Evolutionary conservation across 208 protist species (phyloP), one percentile per base, ranked within the genome.

Genomic region (Balamuthia mandrillaris): DNA sequence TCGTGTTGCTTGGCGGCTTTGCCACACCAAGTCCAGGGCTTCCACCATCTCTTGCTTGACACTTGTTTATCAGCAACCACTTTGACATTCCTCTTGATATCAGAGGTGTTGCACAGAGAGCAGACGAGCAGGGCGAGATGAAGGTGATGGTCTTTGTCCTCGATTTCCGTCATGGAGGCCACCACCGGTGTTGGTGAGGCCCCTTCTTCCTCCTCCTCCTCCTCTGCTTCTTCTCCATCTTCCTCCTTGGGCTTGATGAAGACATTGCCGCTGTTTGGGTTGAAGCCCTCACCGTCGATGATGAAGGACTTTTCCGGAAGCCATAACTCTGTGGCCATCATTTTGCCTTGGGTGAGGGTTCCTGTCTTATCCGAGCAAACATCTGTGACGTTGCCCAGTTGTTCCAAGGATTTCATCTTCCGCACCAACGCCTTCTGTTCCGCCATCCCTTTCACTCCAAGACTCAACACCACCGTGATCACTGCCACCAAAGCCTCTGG

Each of bases 361-460:
- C 98, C 98, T 4, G 98, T 99, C 90, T 99, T 99, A 90, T 99
- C 98, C 1, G 95, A 98, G 91, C 97, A 99, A 86, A 99, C 99
- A 16, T 98, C 94, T 21, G 96, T 97, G 74, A 95, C 98, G 51
- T 95, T 96, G 35, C 98, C 98, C 4, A 99, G 92, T 14, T 60
- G 51, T 54, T 82, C 75, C 27, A 82, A 37, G 10, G 75, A 60
- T 10, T 14, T 37, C 27, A 82, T 21, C 39, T 82, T 82, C 39
- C 75, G 75, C 33, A 82, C 56, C 27, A 82, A 33, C 33, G 75
- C 75, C 29, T 49, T 60, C 33, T 65, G 37, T 41, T 49, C 10
- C 18, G 97, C 96, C 97, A 99, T 99, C 31, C 95, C 93, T 3
- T 37, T 56, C 9, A 88, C 86, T 7, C 96, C 70, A 18, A 79